phyloP scores from a whole-genome alignment of 768 basidiomycete genomes.

The Lactarius hengduanensis region DNA sequence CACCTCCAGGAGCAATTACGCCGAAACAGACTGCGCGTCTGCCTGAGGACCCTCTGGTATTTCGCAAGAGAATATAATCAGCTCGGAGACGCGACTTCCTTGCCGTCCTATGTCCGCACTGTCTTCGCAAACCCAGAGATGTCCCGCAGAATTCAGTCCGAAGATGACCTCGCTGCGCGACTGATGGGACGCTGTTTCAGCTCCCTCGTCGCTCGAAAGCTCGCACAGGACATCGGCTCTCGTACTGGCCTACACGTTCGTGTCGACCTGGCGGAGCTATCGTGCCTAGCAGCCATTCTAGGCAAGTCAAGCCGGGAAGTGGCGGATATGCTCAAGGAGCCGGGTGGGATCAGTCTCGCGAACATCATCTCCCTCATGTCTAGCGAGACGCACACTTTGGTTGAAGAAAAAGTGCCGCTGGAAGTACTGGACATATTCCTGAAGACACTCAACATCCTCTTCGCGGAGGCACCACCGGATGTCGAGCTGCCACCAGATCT shows the following conservation, averaged over 20 bases:
- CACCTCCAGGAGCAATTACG: background rate
- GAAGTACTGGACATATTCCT: too few relatives aligned
- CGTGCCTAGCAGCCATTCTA: too few relatives aligned
- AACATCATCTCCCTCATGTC: too few relatives aligned
- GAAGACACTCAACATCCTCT: too few relatives aligned
- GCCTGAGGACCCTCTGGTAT: slow-evolving; percentile 15
- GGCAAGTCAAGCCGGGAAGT: too few relatives aligned
- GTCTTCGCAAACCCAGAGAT: background rate
- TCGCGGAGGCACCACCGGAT: background rate
- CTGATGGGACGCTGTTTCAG: background rate
- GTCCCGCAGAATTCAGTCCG: background rate
- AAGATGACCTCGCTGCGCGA: background rate
- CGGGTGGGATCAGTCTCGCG: too few relatives aligned
- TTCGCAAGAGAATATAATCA: background rate
- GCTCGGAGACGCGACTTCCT: too few relatives aligned
- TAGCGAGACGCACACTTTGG: too few relatives aligned
- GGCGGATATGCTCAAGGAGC: too few relatives aligned
- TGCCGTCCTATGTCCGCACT: background rate
- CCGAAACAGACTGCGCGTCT: background rate
- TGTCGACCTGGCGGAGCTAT: too few relatives aligned
- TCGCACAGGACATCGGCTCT: background rate
- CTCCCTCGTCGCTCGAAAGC: slow-evolving; percentile 3
- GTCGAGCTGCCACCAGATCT: background rate
- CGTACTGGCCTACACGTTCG: background rate
- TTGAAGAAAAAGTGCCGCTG: too few relatives aligned